Evolutionary conservation across 2,329 filamentous ascomycete species (phyloP).

Genomic region (Aspergillus aculeatinus): DNA sequence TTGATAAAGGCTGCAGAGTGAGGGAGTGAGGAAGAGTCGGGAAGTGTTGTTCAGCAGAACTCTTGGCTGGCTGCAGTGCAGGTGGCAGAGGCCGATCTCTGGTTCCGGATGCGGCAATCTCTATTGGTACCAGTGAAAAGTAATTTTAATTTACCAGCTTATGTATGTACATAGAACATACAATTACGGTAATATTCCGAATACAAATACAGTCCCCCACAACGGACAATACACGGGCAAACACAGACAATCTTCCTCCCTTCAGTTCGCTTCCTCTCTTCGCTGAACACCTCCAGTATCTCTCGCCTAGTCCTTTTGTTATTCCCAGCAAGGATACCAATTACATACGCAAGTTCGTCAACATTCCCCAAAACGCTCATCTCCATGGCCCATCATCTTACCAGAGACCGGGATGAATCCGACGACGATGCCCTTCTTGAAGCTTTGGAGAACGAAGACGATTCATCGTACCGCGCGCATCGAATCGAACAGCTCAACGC

Average conservation of each 20-base stretch:
- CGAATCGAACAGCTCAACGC: slow-evolving; percentile 61
- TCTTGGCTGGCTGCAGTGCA: background rate
- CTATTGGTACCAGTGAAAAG: background rate
- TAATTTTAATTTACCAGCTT: background rate
- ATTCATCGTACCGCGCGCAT: slow-evolving; percentile 56
- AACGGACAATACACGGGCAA: too few relatives aligned
- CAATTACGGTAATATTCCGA: too few relatives aligned
- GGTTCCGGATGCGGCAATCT: slow-evolving; percentile 15
- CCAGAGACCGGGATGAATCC: slow-evolving; percentile 36
- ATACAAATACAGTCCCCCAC: too few relatives aligned
- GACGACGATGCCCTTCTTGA: slow-evolving; percentile 61
- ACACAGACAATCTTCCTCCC: too few relatives aligned
- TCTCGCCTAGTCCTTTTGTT: too few relatives aligned
- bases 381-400: slow-evolving; percentile 18
- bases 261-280: too few relatives aligned
- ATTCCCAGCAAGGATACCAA: background rate
- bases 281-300: too few relatives aligned
- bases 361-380: background rate
- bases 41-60: background rate
- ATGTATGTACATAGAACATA: background rate
- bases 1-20: background rate
- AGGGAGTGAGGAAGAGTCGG: background rate
- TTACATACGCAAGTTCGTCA: background rate
- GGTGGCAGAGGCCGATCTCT: background rate
- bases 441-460: slow-evolving; percentile 54